Percentiles rank a stretch among this genome's conserved stretches.
Conservation (phyloP, 2,329 filamentous ascomycete species). For the Microdochium trichocladiopsis region DNA sequence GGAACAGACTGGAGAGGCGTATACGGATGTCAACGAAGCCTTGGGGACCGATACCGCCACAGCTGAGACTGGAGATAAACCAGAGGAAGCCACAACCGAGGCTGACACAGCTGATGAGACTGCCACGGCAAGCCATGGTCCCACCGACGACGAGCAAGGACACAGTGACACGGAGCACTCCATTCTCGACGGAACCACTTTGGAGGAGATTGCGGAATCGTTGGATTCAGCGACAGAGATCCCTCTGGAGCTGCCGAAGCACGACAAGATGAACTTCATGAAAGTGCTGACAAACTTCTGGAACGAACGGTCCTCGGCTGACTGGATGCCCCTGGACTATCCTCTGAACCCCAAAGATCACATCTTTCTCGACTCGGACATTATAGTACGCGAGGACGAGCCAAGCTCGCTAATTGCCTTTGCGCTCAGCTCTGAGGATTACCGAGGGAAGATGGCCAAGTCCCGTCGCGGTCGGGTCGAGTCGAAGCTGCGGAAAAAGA, state of each 20-base stretch:
- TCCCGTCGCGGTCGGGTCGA: conserved; percentile 6
- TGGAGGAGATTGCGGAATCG: conserved; percentile 55
- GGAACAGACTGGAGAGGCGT: conserved; percentile 3
- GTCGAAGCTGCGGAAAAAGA: conserved; percentile 13
- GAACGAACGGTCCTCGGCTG: conserved; percentile 94
- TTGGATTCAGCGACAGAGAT: conserved; percentile 55
- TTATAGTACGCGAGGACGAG: conserved; percentile 95
- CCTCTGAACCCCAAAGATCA: conserved; percentile 84
- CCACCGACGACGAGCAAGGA: conserved; percentile 61
- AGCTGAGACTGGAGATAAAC: not conserved
- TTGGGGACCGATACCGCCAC: not conserved
- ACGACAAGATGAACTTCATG: conserved; percentile 88
- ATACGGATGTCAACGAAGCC: not conserved
- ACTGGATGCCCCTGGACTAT: conserved; percentile 89
- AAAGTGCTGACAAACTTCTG: conserved; percentile 97
- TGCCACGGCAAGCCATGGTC: conserved; percentile 47
- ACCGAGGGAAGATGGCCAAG: conserved; percentile 65
- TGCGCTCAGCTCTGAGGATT: conserved; percentile 81
- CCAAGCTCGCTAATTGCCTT: conserved; percentile 94
- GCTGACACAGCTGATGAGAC: conserved; percentile 34
- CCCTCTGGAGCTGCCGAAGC: conserved; percentile 73
- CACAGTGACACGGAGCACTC: conserved; percentile 68
- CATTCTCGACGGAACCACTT: conserved; percentile 60
- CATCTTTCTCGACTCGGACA: conserved; percentile 93
- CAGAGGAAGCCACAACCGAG: conserved; percentile 25